These are phyloP conservation scores for Hypoxylon rickii DNA, from an alignment of 495 filamentous ascomycete species.

Conservation along the genomic window DNA sequence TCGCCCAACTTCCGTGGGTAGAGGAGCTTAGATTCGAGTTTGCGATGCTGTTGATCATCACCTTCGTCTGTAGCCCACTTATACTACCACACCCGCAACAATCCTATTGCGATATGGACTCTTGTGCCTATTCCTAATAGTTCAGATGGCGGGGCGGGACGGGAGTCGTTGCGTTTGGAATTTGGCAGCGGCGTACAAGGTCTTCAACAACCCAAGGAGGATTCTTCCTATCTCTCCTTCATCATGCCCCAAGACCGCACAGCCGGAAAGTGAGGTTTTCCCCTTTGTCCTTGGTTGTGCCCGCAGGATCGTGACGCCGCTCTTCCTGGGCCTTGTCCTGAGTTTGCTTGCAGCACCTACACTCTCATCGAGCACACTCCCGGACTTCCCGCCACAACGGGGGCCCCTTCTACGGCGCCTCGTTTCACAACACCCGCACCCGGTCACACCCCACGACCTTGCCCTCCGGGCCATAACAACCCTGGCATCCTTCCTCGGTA, in stretches of 20 bases:
- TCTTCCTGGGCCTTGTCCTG: not conserved
- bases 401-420: not conserved
- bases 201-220: conserved; percentile 1
- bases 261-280: not conserved
- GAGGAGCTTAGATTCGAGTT: conserved; percentile 4
- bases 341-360: not conserved
- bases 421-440: not conserved
- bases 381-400: not conserved
- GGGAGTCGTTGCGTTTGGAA: not conserved
- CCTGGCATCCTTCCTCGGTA: not conserved
- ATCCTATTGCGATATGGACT: not conserved
- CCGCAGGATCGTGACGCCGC: not conserved
- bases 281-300: not conserved
- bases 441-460: not conserved
- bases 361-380: not conserved
- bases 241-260: not conserved
- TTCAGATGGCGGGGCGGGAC: not conserved
- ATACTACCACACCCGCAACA: not conserved
- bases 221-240: not conserved
- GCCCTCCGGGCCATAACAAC: not conserved
- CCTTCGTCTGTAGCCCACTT: conserved; percentile 2
- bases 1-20: not conserved
- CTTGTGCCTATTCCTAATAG: not conserved
- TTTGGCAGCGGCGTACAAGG: not conserved
- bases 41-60: conserved; percentile 2